phyloP scores from a whole-genome alignment of 2,329 filamentous ascomycete genomes.

The Dactylellina sp. region DNA sequence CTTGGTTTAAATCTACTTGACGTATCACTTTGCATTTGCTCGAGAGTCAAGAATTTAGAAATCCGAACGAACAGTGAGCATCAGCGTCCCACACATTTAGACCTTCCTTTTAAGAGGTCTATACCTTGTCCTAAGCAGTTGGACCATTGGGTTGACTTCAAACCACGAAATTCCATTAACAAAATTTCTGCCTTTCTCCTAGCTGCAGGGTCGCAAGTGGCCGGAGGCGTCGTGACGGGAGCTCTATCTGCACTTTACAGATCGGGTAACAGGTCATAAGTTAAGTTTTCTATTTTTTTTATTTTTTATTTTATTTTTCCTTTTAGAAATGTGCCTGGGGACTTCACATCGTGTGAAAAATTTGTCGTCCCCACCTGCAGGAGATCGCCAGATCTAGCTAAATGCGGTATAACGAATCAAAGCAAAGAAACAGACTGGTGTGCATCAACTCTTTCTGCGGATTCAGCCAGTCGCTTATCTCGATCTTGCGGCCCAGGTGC shows the following conservation, averaged over 20 bases:
- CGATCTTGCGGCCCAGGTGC: constrained; percentile 17
- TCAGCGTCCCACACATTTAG: no score
- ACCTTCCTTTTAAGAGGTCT: no score
- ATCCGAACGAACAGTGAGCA: no score
- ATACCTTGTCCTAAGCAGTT: no score
- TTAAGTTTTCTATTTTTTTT: background rate
- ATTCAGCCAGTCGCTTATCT: constrained; percentile 51
- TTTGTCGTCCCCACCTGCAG: background rate
- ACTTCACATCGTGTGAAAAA: background rate
- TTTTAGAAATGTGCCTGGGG: no score
- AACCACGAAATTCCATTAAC: no score
- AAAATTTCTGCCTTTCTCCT: background rate
- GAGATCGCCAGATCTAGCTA: background rate
- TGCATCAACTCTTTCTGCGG: background rate
- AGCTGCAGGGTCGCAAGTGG: background rate
- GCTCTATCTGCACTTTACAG: background rate
- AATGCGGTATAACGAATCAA: background rate
- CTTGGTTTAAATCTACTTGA: no score
- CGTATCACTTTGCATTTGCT: no score
- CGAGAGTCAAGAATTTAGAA: no score
- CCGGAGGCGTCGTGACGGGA: background rate
- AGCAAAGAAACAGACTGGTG: no score
- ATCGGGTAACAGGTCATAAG: background rate
- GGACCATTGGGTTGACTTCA: no score
- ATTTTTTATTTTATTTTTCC: no score